These are phyloP conservation scores for Myxozyma nipponensis DNA, from an alignment of 805 yeast genomes.

Conservation along the genomic window DNA sequence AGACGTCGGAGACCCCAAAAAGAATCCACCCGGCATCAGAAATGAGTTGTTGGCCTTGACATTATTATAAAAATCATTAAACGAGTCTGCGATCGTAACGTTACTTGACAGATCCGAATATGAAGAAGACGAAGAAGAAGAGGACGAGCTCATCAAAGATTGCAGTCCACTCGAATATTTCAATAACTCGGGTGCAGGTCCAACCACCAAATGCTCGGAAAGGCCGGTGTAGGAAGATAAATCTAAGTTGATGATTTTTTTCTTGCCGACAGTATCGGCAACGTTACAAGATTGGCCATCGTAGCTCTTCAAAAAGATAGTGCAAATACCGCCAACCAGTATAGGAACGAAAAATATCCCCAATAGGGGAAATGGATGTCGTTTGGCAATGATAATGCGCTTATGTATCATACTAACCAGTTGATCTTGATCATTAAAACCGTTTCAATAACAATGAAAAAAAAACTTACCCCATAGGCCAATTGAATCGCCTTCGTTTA, in stretches of 20 bases:
- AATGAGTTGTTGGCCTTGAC: conserved; percentile 28
- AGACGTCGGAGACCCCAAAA: conserved; percentile 22
- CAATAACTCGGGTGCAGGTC: no score
- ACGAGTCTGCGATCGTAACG: conserved; percentile 6
- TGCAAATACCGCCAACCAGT: conserved; percentile 20
- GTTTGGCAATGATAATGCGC: conserved; percentile 12
- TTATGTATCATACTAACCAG: conserved; percentile 21
- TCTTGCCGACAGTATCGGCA: conserved; percentile 6
- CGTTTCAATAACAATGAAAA: not conserved
- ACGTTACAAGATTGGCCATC: conserved; percentile 8
- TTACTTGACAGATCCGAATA: not conserved
- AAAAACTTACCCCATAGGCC: not conserved
- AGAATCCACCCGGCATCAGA: conserved; percentile 36
- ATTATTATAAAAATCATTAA: conserved; percentile 21
- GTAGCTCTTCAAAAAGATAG: conserved; percentile 11
- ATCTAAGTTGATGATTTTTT: not conserved
- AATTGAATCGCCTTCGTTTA: not conserved
- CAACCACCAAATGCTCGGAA: conserved; percentile 1
- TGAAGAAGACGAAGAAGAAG: no score
- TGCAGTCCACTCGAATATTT: no score
- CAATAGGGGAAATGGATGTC: conserved; percentile 15
- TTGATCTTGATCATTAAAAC: conserved; percentile 10
- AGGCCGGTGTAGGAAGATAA: conserved; percentile 11
- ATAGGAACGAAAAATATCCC: conserved; percentile 15
- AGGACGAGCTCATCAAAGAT: no score